Evolutionary conservation across 371 early-diverging fungal genomes (phyloP), one percentile per base, ranked within the genome.

Genomic region (Syncephalis fuscata): DNA sequence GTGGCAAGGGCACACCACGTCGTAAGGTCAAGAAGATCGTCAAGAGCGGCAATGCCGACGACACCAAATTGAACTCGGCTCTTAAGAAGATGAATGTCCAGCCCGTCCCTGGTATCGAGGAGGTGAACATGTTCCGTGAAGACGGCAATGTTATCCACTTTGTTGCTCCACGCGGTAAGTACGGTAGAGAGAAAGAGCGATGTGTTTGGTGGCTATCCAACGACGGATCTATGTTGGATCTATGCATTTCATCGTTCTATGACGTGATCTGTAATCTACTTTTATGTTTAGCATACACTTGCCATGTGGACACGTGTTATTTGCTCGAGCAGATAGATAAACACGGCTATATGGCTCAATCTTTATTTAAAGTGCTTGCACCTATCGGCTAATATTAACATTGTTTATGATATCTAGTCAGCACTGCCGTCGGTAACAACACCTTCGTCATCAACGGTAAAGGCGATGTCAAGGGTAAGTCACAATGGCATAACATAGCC

Each of bases 121-220:
- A 94, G 63, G 92, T 96, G 72, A 97, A 95, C 86, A 91, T 97
- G 89, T 96, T 96, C 80, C 81, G 76, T 71, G 80, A 79, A 50
- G 87, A 92, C 59, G 92, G 92, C 59, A 80, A 82, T 65, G 85
- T 96, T 59, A 66, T 93, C 58, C 87, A 94, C 81, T 93, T 97
- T 65, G 66, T 61, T 60, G 68, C 71, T 49, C 94, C 98, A 55
- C 87, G 84, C 66, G 87, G 88, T 88, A 67, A 58, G 67, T 54
- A 37, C n/a, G n/a, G n/a, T n/a, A n/a, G n/a, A n/a, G n/a, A n/a
- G n/a, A n/a, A n/a, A n/a, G n/a, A n/a, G n/a, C n/a, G n/a, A 21
- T 27, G 26, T 24, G 32, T 7, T 32, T 11, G 11, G 4, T 11
- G 32, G 14, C 38, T 47, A 15, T 22, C 22, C 15, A 15, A 39